Evolutionary conservation across 257 asterid genomes (phyloP).

Genomic region (Cinchona pubescens): DNA sequence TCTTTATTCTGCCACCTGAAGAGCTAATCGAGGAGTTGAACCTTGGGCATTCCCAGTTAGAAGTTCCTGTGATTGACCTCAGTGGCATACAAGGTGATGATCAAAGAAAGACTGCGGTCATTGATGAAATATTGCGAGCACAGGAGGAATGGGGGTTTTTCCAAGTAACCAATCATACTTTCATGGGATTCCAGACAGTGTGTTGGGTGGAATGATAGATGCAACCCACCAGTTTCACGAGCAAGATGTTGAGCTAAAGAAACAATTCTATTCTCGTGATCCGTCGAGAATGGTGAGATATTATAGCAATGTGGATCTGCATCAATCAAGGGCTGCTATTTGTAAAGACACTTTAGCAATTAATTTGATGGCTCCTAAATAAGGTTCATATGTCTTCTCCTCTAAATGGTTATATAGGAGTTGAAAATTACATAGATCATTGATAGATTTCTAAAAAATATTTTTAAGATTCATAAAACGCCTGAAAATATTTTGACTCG

Average conservation of each 20-base stretch:
- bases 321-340: conserved; percentile 43
- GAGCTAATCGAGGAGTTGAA: conserved; percentile 42
- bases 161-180: conserved; percentile 57
- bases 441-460: too few relatives aligned
- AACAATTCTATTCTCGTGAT: conserved; percentile 35
- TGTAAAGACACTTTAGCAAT: conserved; percentile 70
- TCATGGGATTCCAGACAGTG: conserved; percentile 44
- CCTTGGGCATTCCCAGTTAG: conserved; percentile 1
- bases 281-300: conserved; percentile 39
- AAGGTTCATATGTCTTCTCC: too few relatives aligned
- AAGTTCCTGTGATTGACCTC: conserved; percentile 52
- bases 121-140: conserved; percentile 39
- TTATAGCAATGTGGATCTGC: conserved; percentile 53
- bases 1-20: conserved; percentile 32
- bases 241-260: conserved; percentile 49
- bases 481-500: too few relatives aligned
- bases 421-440: too few relatives aligned
- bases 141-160: conserved; percentile 62
- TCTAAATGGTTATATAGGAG: too few relatives aligned
- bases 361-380: too few relatives aligned
- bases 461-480: too few relatives aligned
- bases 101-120: conserved; percentile 20
- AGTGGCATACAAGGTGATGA: conserved; percentile 17
- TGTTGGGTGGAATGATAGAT: conserved; percentile 48
- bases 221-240: conserved; percentile 59